Evolutionary conservation across 2,329 filamentous ascomycete genomes (phyloP).

Genomic region (Claviceps paspali): DNA sequence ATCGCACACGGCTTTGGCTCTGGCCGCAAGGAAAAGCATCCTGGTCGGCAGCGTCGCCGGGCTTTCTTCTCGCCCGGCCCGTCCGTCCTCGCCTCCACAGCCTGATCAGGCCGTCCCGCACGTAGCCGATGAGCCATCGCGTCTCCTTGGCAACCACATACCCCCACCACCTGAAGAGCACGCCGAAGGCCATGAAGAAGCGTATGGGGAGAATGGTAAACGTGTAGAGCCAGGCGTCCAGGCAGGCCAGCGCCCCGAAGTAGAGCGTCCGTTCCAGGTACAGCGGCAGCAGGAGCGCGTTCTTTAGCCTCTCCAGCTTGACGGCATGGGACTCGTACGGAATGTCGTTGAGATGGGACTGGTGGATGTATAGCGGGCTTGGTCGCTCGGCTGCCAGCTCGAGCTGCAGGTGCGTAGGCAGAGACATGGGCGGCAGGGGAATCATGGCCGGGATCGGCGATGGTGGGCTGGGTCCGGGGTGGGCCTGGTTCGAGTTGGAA

Average conservation of each 20-base stretch:
- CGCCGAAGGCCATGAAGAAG: conserved; percentile 64
- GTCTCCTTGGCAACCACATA: conserved; percentile 57
- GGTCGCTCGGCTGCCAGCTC: conserved; percentile 47
- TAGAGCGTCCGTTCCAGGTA: conserved; percentile 72
- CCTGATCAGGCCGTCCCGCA: conserved; percentile 65
- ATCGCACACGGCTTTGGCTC: conserved; percentile 25
- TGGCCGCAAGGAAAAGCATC: conserved; percentile 21
- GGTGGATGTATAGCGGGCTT: conserved; percentile 50
- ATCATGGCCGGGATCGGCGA: conserved; percentile 40
- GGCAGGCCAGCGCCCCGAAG: conserved; percentile 79
- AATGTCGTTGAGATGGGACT: conserved; percentile 37
- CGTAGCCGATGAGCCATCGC: conserved; percentile 56
- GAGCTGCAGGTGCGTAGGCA: conserved; percentile 49
- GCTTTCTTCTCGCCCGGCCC: conserved; percentile 20
- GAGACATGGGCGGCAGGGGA: conserved; percentile 50
- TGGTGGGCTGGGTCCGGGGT: conserved; percentile 18
- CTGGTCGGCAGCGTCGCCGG: conserved; percentile 19
- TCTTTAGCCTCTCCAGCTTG: conserved; percentile 82
- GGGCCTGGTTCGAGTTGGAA: conserved; percentile 6
- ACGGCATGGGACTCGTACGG: conserved; percentile 87
- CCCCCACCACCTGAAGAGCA: conserved; percentile 66
- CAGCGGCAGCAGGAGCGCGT: conserved; percentile 69
- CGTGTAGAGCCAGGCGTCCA: conserved; percentile 92
- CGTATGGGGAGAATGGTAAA: conserved; percentile 89
- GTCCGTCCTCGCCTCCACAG: conserved; percentile 52